Evolutionary conservation across 129 eudicot species (phyloP), one percentile per base, ranked within the genome.

Genomic region (Tagetes patula): DNA sequence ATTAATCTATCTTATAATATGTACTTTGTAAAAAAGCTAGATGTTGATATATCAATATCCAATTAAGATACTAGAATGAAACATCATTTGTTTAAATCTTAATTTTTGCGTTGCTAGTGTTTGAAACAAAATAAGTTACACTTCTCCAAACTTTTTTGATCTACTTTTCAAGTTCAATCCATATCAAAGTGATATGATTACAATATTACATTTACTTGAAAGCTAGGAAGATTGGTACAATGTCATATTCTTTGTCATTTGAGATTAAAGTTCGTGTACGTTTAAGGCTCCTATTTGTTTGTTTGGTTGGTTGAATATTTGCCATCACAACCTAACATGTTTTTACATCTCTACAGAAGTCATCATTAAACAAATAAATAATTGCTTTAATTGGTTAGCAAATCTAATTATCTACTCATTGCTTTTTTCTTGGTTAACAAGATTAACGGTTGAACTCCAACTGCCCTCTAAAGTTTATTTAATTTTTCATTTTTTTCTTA

Each of bases 271-370:
- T 54, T 77, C 69, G 27, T 20, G 27, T 20, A 20, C 27, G 27
- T 20, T 58, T 73, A 80, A 39, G 72, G 71, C 66, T 63, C 79
- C 27, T 20, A 20, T 20, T 20, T 20, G 27, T 20, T 20, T 20
- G 27, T 20, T 20, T 61, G 11, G 67, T 80, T 69, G 84, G 70
- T 80, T 37, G 75, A 74, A 79, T 67, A 37, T 30, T 48, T 73
- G 47, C 75, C 82, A 49, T 77, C 82, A 77, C 66, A 77, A 70
- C 71, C 71, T 77, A 70, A 61, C 72, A 41, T 3, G 65, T 64
- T 6, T 43, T 43, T 43, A 75, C 33, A 75, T 41, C 80, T 72
- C 65, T 70, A 77, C 64, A 37, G 45, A 8, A 56, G 54, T 41
- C 66, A 20, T 20, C 27, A 65, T 73, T 43, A 7, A 6, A 6